Evolutionary conservation across 306 rosid species (phyloP).

Genomic region (Sesbania bispinosa): DNA sequence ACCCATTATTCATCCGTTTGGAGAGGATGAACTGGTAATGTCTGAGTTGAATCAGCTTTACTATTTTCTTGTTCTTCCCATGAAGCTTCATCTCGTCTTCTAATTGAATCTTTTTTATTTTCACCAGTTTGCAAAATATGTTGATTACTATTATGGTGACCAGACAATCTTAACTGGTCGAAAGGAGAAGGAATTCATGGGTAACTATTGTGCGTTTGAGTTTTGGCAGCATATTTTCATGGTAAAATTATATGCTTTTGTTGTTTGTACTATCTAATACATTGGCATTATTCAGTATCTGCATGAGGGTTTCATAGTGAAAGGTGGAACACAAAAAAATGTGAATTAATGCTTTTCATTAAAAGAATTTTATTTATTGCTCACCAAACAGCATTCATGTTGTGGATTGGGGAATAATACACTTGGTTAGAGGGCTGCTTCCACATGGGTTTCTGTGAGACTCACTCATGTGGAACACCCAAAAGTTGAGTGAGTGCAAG

Average conservation of each 20-base stretch:
- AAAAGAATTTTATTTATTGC: not conserved
- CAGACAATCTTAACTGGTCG: conserved; percentile 37
- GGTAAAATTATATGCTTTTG: conserved; percentile 43
- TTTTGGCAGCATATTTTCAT: conserved; percentile 87
- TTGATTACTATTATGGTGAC: conserved; percentile 43
- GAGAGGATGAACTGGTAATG: conserved; percentile 70
- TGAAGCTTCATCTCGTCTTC: conserved; percentile 6
- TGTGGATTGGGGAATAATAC: not conserved
- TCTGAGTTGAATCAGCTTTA: conserved; percentile 6
- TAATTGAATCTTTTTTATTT: conserved; percentile 25
- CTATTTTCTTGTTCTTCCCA: too few species aligned
- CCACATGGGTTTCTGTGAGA: not conserved
- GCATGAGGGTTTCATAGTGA: not conserved
- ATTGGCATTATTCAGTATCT: conserved; percentile 16
- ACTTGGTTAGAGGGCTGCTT: not conserved
- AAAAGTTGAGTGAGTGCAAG: not conserved
- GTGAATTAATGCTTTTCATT: not conserved
- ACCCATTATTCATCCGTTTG: conserved; percentile 84
- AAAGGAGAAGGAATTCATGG: conserved; percentile 61
- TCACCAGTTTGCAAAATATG: conserved; percentile 45
- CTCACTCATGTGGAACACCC: not conserved
- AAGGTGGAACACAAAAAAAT: conserved; percentile 5
- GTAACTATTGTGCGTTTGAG: conserved; percentile 69
- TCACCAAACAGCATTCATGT: not conserved
- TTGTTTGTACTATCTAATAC: conserved; percentile 16